Base-by-base conservation (phyloP, 1,139 yeast species). In the Hansenula anomala region DNA sequence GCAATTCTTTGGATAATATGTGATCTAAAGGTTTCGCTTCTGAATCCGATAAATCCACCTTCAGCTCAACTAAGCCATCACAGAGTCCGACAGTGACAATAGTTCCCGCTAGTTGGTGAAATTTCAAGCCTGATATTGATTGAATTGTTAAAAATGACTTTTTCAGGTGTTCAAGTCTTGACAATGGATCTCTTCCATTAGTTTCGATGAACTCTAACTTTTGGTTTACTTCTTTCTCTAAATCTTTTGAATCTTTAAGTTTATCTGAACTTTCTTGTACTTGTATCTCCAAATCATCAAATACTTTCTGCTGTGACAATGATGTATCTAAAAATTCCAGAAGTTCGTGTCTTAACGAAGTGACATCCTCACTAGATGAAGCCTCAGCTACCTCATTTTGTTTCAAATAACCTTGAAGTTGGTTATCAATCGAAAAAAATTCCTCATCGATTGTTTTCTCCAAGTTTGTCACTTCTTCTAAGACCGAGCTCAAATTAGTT, bases 401-500 rank as follows among this genome's bases (percentile, higher is more conserved):
- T 9, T 32, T 22, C 11, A 27, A 22, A 7, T 27, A 15, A 5
- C 18, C 38, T 10, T n/a, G 34, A 36, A 20, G 40, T 16, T 20
- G 24, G 11, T 10, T 17, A 20, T 13, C 28, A 31, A 27, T 18
- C n/a, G 10, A 7, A 8, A 22, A 30, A 30, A 35, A 28, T 39
- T 45, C 30, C 6, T 11, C 19, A 13, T 30, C 30, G 5, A 39
- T 24, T 13, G 35, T 34, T 16, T 19, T 14, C 4, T 35, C 30
- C 17, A 41, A 26, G 9, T 34, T 38, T 9, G 22, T 22, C 16
- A 42, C 27, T 29, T 41, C 28, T 13, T 44, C 43, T 33, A 63
- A 44, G 38, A 61, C 58, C 25, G 49, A 33, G 17, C 50, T 39
- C 30, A 64, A 36, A 17, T 44, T 46, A 18, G 43, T 41, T 45